Evolutionary conservation across 2,329 filamentous ascomycete genomes (phyloP).

Genomic region (Decorospora gaudefroyi): DNA sequence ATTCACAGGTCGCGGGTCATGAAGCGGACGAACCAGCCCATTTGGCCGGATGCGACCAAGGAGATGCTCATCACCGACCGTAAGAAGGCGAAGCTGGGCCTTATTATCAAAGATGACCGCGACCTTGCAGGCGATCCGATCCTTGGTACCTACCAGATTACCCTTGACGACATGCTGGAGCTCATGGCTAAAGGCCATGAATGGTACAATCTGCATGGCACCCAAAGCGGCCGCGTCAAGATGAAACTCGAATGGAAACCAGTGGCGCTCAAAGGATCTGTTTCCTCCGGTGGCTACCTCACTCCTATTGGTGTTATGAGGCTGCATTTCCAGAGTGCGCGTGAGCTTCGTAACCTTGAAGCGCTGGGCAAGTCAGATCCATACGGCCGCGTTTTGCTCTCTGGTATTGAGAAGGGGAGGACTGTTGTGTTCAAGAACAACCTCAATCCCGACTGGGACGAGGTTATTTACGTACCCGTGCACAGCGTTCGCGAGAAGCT

Average conservation of each 20-base stretch:
- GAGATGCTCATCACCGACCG: conserved; percentile 94
- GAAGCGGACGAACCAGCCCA: conserved; percentile 96
- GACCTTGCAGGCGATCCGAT: conserved; percentile 82
- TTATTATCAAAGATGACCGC: conserved; percentile 94
- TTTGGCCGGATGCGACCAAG: conserved; percentile 91
- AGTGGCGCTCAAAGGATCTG: conserved; percentile 78
- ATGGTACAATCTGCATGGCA: conserved; percentile 88
- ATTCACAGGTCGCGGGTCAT: conserved; percentile 87
- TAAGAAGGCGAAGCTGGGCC: conserved; percentile 83
- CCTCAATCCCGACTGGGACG: conserved; percentile 92
- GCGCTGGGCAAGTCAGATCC: conserved; percentile 96
- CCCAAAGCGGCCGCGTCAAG: conserved; percentile 82
- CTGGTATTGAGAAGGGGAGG: conserved; percentile 85
- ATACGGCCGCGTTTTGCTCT: conserved; percentile 85
- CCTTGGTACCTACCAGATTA: conserved; percentile 92
- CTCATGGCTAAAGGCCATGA: conserved; percentile 91
- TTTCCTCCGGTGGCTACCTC: conserved; percentile 82
- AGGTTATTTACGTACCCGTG: conserved; percentile 90
- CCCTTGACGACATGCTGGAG: conserved; percentile 89
- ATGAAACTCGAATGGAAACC: conserved; percentile 95
- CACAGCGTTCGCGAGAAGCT: conserved; percentile 84
- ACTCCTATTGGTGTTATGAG: conserved; percentile 95
- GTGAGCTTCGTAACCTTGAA: conserved; percentile 86
- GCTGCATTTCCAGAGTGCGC: conserved; percentile 84
- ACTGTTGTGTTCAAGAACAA: conserved; percentile 98